Evolutionary conservation across 1,284 basidiomycete genomes (phyloP).

Genomic region (Boletus austroedulis): DNA sequence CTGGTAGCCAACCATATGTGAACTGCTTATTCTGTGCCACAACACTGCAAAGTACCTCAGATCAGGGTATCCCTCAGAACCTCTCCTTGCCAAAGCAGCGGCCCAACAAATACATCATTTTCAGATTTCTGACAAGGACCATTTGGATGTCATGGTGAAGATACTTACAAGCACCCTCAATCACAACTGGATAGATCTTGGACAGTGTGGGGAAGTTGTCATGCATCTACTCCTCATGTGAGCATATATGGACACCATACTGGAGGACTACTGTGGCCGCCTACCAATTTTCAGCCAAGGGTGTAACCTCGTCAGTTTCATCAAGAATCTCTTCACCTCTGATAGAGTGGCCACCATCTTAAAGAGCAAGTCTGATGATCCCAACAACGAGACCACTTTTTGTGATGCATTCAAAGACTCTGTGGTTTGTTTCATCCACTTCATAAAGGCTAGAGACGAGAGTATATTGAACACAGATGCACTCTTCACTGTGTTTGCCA

Average conservation of each 20-base stretch:
- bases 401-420: not conserved
- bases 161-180: not conserved
- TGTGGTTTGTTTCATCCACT: slow-evolving; percentile 2
- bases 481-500: not conserved
- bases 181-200: not conserved
- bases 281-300: too few relatives aligned
- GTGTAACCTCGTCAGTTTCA: too few relatives aligned
- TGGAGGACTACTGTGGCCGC: too few relatives aligned
- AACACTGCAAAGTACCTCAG: too few relatives aligned
- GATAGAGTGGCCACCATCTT: not conserved
- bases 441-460: not conserved
- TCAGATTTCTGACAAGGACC: too few relatives aligned
- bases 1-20: not conserved
- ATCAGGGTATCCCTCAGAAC: too few relatives aligned
- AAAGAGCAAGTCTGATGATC: not conserved
- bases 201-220: not conserved
- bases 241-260: not conserved
- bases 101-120: too few relatives aligned
- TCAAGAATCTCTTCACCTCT: not conserved
- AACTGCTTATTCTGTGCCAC: too few relatives aligned
- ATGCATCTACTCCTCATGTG: not conserved
- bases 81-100: too few relatives aligned
- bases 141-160: not conserved
- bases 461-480: not conserved
- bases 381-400: not conserved